Evolutionary conservation across 2,329 filamentous ascomycete genomes (phyloP).

Genomic region (Fusarium sp.): DNA sequence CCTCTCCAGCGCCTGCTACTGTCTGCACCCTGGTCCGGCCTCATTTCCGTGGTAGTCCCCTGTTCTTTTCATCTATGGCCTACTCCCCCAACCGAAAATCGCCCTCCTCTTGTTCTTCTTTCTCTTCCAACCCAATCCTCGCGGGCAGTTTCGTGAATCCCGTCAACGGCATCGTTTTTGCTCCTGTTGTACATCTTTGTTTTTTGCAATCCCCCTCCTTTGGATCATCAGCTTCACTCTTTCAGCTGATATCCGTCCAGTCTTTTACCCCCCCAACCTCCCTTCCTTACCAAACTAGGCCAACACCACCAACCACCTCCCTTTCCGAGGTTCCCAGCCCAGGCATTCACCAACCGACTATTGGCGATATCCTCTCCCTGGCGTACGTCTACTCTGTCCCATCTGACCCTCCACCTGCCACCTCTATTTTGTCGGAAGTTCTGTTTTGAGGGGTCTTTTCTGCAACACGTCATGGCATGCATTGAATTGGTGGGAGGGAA

Average conservation of each 20-base stretch:
- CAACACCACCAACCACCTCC: conserved; percentile 36
- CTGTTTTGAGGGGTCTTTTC: conserved; percentile 22
- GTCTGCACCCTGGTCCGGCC: conserved; percentile 25
- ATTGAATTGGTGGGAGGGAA: conserved; percentile 32
- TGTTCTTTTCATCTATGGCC: conserved; percentile 30
- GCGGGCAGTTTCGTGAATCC: conserved; percentile 41
- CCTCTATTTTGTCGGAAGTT: conserved; percentile 21
- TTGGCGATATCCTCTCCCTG: conserved; percentile 45
- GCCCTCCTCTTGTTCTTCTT: conserved; percentile 26
- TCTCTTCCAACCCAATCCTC: conserved; percentile 40
- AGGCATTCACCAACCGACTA: conserved; percentile 40
- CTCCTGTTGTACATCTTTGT: conserved; percentile 37
- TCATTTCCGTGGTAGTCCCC: conserved; percentile 40
- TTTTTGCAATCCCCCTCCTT: conserved; percentile 38
- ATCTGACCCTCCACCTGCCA: conserved; percentile 37
- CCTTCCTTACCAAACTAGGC: conserved; percentile 33
- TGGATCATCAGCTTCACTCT: conserved; percentile 56
- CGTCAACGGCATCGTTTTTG: conserved; percentile 38
- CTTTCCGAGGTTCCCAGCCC: conserved; percentile 25
- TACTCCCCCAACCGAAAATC: conserved; percentile 30
- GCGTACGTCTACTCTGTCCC: conserved; percentile 36
- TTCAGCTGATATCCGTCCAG: conserved; percentile 55
- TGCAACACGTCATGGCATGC: conserved; percentile 36
- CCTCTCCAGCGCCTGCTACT: conserved; percentile 23
- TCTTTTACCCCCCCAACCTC: conserved; percentile 41